Conservation (phyloP, 2,329 filamentous ascomycete species). For the Phyllosticta citribraziliensis region DNA sequence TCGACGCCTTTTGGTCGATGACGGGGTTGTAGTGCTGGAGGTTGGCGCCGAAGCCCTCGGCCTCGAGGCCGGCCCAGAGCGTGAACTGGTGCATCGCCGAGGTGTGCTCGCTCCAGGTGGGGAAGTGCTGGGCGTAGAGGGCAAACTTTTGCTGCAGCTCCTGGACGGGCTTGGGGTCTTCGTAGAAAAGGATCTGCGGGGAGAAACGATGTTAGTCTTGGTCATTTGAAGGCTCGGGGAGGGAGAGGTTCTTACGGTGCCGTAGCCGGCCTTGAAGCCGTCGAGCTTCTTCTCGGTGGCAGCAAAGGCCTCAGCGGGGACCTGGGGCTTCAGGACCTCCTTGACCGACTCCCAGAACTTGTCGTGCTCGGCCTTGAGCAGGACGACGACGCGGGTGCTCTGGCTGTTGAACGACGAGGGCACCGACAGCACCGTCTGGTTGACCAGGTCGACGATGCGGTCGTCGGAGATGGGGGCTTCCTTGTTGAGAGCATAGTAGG, state of each 20-base stretch:
- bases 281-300: slow-evolving; percentile 40
- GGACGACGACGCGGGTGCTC: slow-evolving; percentile 65
- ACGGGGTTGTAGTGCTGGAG: slow-evolving; percentile 91
- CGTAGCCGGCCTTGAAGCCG: slow-evolving; percentile 62
- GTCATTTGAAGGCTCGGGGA: not conserved
- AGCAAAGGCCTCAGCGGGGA: slow-evolving; percentile 55
- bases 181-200: slow-evolving; percentile 67
- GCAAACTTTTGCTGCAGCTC: slow-evolving; percentile 59
- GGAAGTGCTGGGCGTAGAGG: slow-evolving; percentile 70
- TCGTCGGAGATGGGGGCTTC: slow-evolving; percentile 47
- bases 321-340: slow-evolving; percentile 56
- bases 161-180: slow-evolving; percentile 60
- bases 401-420: slow-evolving; percentile 87
- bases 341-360: slow-evolving; percentile 72
- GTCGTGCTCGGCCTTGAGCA: slow-evolving; percentile 74
- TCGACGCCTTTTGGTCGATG: slow-evolving; percentile 61
- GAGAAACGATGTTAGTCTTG: not conserved
- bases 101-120: slow-evolving; percentile 64
- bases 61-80: slow-evolving; percentile 72
- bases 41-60: slow-evolving; percentile 77
- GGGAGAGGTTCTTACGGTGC: slow-evolving; percentile 49
- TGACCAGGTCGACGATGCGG: slow-evolving; percentile 54
- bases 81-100: slow-evolving; percentile 74
- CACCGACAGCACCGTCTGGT: slow-evolving; percentile 52
- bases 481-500: slow-evolving; percentile 59